Conservation (phyloP, 768 basidiomycete genomes). For the Suillus occidentalis region DNA sequence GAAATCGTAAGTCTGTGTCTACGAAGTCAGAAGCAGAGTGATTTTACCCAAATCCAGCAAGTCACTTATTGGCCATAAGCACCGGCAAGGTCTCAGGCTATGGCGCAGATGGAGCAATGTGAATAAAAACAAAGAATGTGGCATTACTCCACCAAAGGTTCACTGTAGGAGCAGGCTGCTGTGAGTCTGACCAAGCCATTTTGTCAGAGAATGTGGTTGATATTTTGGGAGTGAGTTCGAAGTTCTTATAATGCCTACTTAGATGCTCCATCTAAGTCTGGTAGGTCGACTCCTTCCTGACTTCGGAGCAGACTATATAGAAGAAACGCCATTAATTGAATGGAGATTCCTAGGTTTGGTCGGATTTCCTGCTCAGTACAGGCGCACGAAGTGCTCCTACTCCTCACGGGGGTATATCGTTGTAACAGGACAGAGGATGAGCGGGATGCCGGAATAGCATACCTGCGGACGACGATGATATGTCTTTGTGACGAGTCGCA, state of each 20-base stretch:
- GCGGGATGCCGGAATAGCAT: no score
- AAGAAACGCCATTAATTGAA: not conserved
- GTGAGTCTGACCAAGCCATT: not conserved
- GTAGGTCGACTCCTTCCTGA: not conserved
- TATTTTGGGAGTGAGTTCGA: not conserved
- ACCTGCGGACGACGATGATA: no score
- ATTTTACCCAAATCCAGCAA: slow-evolving; percentile 67
- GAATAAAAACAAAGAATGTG: slow-evolving; percentile 55
- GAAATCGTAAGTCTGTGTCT: slow-evolving; percentile 1
- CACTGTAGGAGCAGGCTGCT: slow-evolving; percentile 14
- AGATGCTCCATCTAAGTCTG: not conserved
- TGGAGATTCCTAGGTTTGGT: not conserved
- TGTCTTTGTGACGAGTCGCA: no score
- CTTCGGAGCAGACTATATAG: not conserved
- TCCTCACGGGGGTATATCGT: no score
- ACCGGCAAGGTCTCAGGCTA: no score
- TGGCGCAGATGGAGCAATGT: slow-evolving; percentile 39
- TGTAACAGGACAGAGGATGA: no score
- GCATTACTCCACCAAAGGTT: slow-evolving; percentile 65
- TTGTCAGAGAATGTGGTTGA: not conserved
- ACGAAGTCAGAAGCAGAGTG: not conserved
- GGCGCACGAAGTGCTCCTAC: not conserved
- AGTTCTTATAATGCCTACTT: not conserved
- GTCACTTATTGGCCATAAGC: slow-evolving; percentile 48
- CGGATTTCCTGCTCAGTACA: not conserved